phyloP scores from a whole-genome alignment of 2,329 filamentous ascomycete genomes.

The Corynespora cassiicola region DNA sequence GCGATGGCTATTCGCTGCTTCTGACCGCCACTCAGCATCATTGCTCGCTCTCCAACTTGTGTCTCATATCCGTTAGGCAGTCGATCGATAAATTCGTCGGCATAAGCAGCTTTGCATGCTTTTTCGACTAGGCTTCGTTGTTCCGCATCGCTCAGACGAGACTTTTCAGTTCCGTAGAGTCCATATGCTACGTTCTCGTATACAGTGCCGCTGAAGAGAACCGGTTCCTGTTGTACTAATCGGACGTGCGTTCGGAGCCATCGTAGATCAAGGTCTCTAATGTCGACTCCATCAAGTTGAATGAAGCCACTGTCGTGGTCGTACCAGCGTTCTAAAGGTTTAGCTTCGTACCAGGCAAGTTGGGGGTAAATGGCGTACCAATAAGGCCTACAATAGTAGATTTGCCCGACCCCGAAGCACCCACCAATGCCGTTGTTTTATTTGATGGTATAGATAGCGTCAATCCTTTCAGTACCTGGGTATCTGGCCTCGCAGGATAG shows the following conservation, averaged over 20 bases:
- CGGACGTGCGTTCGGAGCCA: conserved; percentile 94
- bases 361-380: conserved; percentile 9
- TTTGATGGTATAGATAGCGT: conserved; percentile 81
- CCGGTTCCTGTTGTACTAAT: conserved; percentile 89
- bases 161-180: conserved; percentile 70
- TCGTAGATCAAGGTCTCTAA: conserved; percentile 79
- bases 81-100: conserved; percentile 83
- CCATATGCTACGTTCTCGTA: conserved; percentile 86
- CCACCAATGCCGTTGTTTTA: conserved; percentile 91
- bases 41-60: conserved; percentile 89
- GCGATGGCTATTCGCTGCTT: conserved; percentile 97
- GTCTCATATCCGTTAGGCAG: conserved; percentile 80
- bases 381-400: conserved; percentile 85
- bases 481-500: conserved; percentile 90
- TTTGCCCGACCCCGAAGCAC: conserved; percentile 92
- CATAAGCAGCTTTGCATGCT: conserved; percentile 90
- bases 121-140: conserved; percentile 74
- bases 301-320: conserved; percentile 33
- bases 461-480: conserved; percentile 84
- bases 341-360: conserved; percentile 62
- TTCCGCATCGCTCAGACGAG: conserved; percentile 59
- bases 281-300: conserved; percentile 59
- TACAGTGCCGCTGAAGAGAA: conserved; percentile 87
- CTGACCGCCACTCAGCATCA: conserved; percentile 89
- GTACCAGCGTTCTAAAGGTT: conserved; percentile 61